Evolutionary conservation across 352 stramenopile genomes (phyloP).

Genomic region (Pelagophyceae sp.): DNA sequence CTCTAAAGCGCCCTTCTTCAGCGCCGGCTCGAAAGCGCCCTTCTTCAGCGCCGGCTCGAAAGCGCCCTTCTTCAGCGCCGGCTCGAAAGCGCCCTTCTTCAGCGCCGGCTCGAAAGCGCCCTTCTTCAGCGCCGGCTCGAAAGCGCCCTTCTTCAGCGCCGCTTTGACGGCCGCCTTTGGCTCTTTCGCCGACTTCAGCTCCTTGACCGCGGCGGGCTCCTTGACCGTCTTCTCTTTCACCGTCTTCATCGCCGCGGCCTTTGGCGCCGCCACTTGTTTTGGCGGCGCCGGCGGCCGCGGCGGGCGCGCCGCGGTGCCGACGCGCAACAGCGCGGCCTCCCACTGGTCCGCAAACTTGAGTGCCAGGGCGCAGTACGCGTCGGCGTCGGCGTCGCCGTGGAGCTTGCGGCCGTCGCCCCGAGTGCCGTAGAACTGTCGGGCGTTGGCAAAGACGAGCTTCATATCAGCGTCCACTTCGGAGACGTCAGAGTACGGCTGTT

Average conservation of each 20-base stretch:
- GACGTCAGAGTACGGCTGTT: not conserved
- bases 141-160: not conserved
- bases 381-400: not conserved
- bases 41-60: too few species aligned
- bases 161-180: not conserved
- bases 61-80: too few species aligned
- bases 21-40: too few species aligned
- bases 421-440: not conserved
- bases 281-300: too few species aligned
- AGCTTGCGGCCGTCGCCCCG: not conserved
- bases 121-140: not conserved
- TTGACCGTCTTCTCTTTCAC: not conserved
- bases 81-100: too few species aligned
- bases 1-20: too few species aligned
- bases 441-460: conserved; percentile 6
- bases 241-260: not conserved
- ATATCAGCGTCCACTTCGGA: not conserved
- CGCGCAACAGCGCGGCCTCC: not conserved
- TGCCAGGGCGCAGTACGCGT: not conserved
- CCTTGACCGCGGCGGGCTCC: not conserved
- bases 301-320: not conserved
- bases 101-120: too few species aligned
- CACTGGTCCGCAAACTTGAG: not conserved
- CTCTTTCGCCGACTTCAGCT: too few species aligned
- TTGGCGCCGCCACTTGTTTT: too few species aligned